Evolutionary conservation across 352 stramenopile species (phyloP).

Genomic region (Thalassiosira oceanica): DNA sequence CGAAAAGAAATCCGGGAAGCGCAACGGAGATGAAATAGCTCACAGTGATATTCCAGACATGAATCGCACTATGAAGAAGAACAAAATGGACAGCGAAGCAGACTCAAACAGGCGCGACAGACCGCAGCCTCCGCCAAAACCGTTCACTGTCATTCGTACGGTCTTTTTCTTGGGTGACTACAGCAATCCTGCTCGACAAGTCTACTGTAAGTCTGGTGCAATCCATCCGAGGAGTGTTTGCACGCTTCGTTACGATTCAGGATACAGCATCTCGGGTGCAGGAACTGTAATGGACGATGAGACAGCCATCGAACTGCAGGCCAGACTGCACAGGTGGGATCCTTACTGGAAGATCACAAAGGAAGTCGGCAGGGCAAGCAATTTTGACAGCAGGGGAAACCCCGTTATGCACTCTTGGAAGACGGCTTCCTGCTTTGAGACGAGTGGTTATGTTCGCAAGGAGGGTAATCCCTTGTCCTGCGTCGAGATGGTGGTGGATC

Average conservation of each 20-base stretch:
- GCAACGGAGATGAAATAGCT: not conserved
- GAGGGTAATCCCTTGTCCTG: too few species aligned
- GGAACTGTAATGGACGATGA: conserved; percentile 29
- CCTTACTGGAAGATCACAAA: conserved; percentile 65
- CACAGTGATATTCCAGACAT: not conserved
- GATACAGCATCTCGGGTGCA: conserved; percentile 24
- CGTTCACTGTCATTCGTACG: conserved; percentile 1
- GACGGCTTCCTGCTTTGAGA: too few species aligned
- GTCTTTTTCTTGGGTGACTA: conserved; percentile 22
- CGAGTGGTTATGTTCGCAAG: too few species aligned
- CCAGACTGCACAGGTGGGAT: conserved; percentile 56
- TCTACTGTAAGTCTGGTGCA: conserved; percentile 24
- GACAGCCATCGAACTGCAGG: conserved; percentile 19
- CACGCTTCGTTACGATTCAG: conserved; percentile 19
- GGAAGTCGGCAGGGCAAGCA: not conserved
- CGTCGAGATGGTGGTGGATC: too few species aligned
- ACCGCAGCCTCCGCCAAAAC: not conserved
- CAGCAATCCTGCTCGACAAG: not conserved
- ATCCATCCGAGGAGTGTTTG: conserved; percentile 15
- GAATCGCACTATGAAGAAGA: not conserved
- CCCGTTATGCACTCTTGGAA: not conserved
- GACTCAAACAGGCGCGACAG: not conserved
- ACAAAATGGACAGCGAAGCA: not conserved
- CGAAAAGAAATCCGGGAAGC: too few species aligned
- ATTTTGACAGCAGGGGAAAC: not conserved